phyloP scores from a whole-genome alignment of 2,329 filamentous ascomycete genomes.

The Ophiostoma tasmaniense region DNA sequence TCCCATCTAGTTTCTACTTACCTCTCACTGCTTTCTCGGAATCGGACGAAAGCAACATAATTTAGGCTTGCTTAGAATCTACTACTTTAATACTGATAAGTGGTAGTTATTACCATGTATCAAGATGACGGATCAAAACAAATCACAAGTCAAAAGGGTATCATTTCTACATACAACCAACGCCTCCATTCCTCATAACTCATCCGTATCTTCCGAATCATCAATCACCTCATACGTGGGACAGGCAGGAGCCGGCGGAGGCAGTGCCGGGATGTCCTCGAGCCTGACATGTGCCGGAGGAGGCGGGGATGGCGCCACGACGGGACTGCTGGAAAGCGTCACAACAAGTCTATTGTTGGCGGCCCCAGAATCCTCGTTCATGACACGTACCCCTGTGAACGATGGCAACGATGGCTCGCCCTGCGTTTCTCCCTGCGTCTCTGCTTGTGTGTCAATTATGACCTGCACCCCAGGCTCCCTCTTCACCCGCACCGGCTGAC shows the following conservation, averaged over 20 bases:
- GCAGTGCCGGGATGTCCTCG: background rate
- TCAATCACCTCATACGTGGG: constrained; percentile 6
- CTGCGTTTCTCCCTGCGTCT: constrained; percentile 10
- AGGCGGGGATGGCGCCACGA: background rate
- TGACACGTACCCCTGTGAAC: background rate
- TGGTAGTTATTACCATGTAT: background rate
- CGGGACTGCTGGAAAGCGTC: constrained; percentile 14
- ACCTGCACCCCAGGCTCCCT: background rate
- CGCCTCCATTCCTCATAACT: constrained; percentile 13
- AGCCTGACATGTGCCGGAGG: background rate
- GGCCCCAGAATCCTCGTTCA: background rate
- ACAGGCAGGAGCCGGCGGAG: background rate
- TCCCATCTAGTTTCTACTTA: background rate
- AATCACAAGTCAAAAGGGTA: constrained; percentile 11
- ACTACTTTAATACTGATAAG: background rate
- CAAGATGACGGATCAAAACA: background rate
- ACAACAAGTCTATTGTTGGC: background rate
- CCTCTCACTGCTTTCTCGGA: background rate
- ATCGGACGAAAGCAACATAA: background rate
- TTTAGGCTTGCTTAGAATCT: background rate
- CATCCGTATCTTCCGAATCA: constrained; percentile 20
- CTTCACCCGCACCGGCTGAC: background rate
- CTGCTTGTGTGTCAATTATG: background rate
- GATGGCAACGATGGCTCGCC: background rate
- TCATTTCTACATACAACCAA: constrained; percentile 1